Conservation (phyloP, 176 grass and related monocot genomes). For the Cenchrus americanus region DNA sequence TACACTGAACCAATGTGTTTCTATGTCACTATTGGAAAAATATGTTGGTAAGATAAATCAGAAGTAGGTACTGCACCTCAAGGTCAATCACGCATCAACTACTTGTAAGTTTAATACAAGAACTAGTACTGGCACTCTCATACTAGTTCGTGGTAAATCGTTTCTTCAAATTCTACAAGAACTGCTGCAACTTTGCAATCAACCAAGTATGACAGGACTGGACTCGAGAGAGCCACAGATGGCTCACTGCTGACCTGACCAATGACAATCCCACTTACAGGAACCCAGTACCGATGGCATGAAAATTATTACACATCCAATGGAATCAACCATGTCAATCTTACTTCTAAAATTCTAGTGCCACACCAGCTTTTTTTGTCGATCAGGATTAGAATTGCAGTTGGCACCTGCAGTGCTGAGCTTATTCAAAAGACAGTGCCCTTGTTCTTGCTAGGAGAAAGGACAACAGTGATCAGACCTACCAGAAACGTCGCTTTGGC, state of each 20-base stretch:
- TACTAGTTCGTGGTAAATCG: not conserved
- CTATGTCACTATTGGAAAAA: not conserved
- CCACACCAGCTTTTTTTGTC: not conserved
- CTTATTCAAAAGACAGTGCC: not conserved
- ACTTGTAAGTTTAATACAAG: not conserved
- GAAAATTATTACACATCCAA: not conserved
- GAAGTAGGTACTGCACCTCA: not conserved
- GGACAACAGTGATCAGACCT: rapidly evolving
- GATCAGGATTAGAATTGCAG: not conserved
- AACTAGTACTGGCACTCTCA: not conserved
- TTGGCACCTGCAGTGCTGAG: not conserved
- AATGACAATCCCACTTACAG: not conserved
- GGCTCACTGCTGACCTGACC: not conserved
- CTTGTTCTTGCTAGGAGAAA: not conserved
- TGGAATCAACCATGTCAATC: not conserved
- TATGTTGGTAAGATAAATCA: not conserved
- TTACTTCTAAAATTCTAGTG: not conserved
- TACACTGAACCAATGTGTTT: not conserved
- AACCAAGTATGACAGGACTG: not conserved
- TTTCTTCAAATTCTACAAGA: not conserved
- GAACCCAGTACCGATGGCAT: not conserved
- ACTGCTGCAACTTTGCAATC: not conserved
- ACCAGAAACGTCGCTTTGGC: conserved; percentile 53
- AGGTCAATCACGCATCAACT: not conserved
- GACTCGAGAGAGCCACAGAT: not conserved